These are phyloP conservation scores for Wickerhamiella alocasiicola DNA, from an alignment of 805 yeast species.

Conservation along the genomic window DNA sequence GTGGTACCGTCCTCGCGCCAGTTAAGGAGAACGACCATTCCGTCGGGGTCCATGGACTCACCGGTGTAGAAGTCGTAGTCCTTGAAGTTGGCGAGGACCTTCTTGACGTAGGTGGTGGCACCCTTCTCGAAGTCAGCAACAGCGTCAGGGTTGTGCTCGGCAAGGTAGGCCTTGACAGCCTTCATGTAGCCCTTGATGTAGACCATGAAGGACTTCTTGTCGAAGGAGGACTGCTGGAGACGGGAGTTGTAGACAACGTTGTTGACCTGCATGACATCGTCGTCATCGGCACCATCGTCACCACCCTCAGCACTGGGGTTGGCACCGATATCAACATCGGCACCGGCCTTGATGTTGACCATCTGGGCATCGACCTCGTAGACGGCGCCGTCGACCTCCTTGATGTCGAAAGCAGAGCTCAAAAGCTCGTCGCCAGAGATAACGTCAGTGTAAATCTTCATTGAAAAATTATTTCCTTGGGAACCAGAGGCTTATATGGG, in stretches of 20 bases:
- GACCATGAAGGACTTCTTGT: conserved; percentile 93
- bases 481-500: conserved; percentile 8
- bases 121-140: conserved; percentile 92
- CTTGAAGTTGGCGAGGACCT: conserved; percentile 86
- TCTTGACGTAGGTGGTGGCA: conserved; percentile 91
- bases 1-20: conserved; percentile 99
- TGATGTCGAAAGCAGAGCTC: conserved; percentile 93
- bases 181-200: conserved; percentile 99
- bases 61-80: conserved; percentile 99
- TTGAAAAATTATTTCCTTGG: conserved; percentile 11
- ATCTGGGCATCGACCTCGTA: conserved; percentile 94
- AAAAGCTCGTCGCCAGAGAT: conserved; percentile 84
- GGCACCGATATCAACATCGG: conserved; percentile 96
- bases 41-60: conserved; percentile 99
- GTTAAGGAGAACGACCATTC: conserved; percentile 93
- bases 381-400: conserved; percentile 77
- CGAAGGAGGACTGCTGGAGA: conserved; percentile 88
- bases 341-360: conserved; percentile 75
- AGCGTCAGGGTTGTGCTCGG: conserved; percentile 79
- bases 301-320: conserved; percentile 98
- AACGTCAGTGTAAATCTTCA: conserved; percentile 47
- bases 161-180: conserved; percentile 79
- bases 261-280: conserved; percentile 86
- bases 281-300: conserved; percentile 68
- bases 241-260: conserved; percentile 98